Evolutionary conservation across 345 rosid genomes (phyloP), one percentile per base, ranked within the genome.

Genomic region (Salix dunnii): DNA sequence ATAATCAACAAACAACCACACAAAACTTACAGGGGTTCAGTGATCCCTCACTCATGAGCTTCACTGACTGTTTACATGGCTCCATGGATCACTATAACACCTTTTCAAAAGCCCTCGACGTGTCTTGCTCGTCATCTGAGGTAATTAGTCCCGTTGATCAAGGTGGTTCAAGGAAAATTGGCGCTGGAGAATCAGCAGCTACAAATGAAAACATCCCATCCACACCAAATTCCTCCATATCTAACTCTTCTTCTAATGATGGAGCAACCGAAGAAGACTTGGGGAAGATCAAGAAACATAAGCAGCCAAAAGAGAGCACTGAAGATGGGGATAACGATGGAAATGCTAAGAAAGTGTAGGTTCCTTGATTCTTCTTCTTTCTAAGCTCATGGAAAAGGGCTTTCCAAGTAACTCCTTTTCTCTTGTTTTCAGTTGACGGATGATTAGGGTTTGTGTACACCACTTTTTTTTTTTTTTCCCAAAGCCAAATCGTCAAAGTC

Each of bases 61-160:
- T 88, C 78, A 75, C 89, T 1, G 97, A 91, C 60, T 88, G 90
- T 66, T 83, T 94, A 40, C 87, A 87, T 55, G 90, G 86, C 58
- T 74, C 91, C 71, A 79, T 76, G 78, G 86, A 83, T 67, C 75
- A 28, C 58, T 94, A 91, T 31, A 82, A 85, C 68, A 83, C 94
- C 9, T 84, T 92, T 18, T 86, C 86, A 1, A 86, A 85, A 65
- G 85, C 83, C 42, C 87, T 88, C 17, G 93, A 86, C 36, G 48
- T 74, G 72, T 74, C 71, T 1, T 74, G 78, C 53, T 70, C 76
- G 1, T 79, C 76, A 2, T 72, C 79, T 6, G 71, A 70, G 71
- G 71, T 74, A 4, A 40, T 71, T 25, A 40, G 75, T 13, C 23
- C 82, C 33, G 17, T 68, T 28, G 77, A 69, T 48, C 55, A 40